Evolutionary conservation across 306 rosid genomes (phyloP).

Genomic region (Quercus gilva): DNA sequence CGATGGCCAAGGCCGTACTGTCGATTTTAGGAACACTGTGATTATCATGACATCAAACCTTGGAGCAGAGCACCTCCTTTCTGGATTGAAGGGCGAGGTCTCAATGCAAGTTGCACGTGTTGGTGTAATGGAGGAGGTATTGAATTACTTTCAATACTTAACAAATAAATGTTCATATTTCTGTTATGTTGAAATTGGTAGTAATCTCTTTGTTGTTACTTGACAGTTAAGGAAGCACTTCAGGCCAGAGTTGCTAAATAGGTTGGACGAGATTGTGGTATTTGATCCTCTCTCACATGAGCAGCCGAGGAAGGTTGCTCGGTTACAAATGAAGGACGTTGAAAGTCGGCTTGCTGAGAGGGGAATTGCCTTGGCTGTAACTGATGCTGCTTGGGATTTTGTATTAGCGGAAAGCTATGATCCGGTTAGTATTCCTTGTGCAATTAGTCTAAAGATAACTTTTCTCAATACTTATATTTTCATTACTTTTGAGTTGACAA

Average conservation of each 20-base stretch:
- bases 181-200: neutral
- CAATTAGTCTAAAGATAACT: too few species aligned
- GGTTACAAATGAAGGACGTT: constrained; percentile 86
- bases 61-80: constrained; percentile 80
- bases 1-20: constrained; percentile 90
- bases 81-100: constrained; percentile 64
- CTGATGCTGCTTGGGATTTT: constrained; percentile 64
- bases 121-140: constrained; percentile 71
- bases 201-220: neutral
- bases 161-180: too few species aligned
- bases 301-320: constrained; percentile 74
- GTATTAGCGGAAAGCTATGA: constrained; percentile 74
- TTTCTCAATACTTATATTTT: too few species aligned
- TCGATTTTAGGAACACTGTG: constrained; percentile 82
- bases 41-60: constrained; percentile 92
- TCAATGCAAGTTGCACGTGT: constrained; percentile 78
- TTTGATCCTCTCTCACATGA: constrained; percentile 89
- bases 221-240: constrained; percentile 73
- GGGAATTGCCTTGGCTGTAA: constrained; percentile 78
- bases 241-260: constrained; percentile 79
- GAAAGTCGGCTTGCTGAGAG: constrained; percentile 73
- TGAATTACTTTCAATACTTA: neutral
- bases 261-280: constrained; percentile 76
- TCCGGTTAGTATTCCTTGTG: constrained; percentile 46
- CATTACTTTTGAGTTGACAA: too few species aligned